Conservation (phyloP, 208 protist genomes). For the Acanthamoeba royreba region DNA sequence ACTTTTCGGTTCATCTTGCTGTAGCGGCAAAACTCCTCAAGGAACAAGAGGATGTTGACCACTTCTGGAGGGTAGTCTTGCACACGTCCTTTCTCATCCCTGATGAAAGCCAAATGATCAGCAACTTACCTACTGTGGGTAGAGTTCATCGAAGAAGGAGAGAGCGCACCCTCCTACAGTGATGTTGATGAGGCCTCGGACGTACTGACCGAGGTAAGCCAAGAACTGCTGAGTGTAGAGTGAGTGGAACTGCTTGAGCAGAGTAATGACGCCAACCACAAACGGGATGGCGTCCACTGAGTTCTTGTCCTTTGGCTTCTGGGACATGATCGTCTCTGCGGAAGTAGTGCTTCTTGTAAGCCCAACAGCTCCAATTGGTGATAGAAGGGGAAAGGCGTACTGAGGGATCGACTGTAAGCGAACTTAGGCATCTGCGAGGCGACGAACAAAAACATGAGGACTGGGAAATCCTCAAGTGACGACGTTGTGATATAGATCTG, state of each 20-base stretch:
- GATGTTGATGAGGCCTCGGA: conserved; percentile 76
- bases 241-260: conserved; percentile 93
- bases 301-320: conserved; percentile 69
- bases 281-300: conserved; percentile 86
- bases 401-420: conserved; percentile 70
- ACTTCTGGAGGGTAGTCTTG: conserved; percentile 67
- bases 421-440: conserved; percentile 76
- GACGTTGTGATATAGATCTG: conserved; percentile 85
- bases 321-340: conserved; percentile 52
- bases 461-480: conserved; percentile 77
- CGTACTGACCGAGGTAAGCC: conserved; percentile 86
- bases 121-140: not conserved
- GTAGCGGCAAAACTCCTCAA: conserved; percentile 73
- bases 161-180: not conserved
- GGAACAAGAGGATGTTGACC: conserved; percentile 63
- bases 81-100: not conserved
- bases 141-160: not conserved
- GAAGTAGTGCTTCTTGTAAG: not conserved
- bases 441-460: conserved; percentile 84
- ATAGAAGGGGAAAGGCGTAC: too few species aligned
- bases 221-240: conserved; percentile 83
- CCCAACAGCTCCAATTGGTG: too few species aligned
- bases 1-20: conserved; percentile 51
- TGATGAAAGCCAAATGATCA: not conserved
- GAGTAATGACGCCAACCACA: conserved; percentile 84